Evolutionary conservation across 441 rosid genomes (phyloP).

Genomic region (Pelargonium citronellum): DNA sequence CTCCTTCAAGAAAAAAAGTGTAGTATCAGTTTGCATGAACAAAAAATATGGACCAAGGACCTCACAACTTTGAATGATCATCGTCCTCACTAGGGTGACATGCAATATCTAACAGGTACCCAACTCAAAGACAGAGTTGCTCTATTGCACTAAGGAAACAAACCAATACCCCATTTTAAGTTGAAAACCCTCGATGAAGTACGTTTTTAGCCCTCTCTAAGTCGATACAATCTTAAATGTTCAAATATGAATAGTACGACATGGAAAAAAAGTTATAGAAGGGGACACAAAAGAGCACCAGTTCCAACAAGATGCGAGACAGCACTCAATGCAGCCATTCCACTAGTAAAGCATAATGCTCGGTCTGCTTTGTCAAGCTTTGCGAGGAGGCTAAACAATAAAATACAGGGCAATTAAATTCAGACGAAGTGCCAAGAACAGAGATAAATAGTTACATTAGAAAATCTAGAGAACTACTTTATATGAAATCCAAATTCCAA

Average conservation of each 20-base stretch:
- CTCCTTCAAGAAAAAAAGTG: no score
- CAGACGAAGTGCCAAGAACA: not conserved
- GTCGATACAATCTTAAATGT: no score
- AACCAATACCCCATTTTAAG: no score
- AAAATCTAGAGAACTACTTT: slow-evolving; percentile 9
- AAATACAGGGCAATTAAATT: slow-evolving; percentile 9
- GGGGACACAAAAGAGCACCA: slow-evolving; percentile 35
- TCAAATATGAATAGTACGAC: no score
- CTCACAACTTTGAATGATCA: no score
- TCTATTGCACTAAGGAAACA: no score
- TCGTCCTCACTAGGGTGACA: no score
- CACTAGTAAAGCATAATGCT: slow-evolving; percentile 93
- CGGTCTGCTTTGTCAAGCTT: slow-evolving; percentile 94
- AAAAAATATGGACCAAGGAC: no score
- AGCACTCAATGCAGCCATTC: slow-evolving; percentile 94
- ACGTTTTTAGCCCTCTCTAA: no score
- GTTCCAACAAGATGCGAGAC: slow-evolving; percentile 62
- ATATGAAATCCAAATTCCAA: not conserved
- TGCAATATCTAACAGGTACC: not conserved
- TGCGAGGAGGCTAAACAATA: slow-evolving; percentile 59
- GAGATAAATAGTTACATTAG: not conserved
- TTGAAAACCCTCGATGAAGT: no score
- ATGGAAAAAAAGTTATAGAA: not conserved
- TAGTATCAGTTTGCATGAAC: no score
- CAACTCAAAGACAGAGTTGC: no score